A percentile compares a stretch with the other conserved stretches of the same genome.
phyloP scores from a whole-genome alignment of 2,329 filamentous ascomycete species.

The Coniochaeta prunicola region DNA sequence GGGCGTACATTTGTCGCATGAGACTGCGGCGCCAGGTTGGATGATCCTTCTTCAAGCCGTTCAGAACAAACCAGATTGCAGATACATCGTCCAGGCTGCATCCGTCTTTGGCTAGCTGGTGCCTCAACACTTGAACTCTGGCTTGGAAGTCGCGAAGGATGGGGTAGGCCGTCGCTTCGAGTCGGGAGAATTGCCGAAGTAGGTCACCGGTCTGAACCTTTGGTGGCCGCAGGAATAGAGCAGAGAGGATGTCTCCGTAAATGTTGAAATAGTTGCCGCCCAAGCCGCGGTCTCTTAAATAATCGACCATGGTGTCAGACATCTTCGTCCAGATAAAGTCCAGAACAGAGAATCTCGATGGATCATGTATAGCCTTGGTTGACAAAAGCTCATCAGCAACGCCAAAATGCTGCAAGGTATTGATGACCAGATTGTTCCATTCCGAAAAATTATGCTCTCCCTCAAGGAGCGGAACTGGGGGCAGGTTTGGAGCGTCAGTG shows the following conservation, averaged over 20 bases:
- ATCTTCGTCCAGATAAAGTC: not conserved
- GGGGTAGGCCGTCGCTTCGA: not conserved
- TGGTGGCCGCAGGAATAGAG: not conserved
- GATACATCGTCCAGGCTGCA: not conserved
- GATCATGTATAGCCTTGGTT: too few species aligned
- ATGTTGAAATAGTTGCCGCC: not conserved
- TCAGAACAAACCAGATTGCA: not conserved
- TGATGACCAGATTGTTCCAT: not conserved
- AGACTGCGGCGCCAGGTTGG: not conserved
- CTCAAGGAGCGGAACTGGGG: not conserved
- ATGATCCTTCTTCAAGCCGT: not conserved
- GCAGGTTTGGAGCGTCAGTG: not conserved
- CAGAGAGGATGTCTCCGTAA: not conserved
- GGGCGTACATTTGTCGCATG: not conserved
- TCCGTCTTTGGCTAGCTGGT: not conserved
- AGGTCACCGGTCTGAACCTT: not conserved
- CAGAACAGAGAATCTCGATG: too few species aligned
- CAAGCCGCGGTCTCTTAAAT: not conserved
- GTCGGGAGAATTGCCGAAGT: not conserved
- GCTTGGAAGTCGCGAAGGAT: not conserved
- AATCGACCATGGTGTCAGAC: not conserved
- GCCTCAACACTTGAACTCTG: not conserved
- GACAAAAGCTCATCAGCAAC: not conserved
- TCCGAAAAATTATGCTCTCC: not conserved
- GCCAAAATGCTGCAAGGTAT: not conserved